Evolutionary conservation across 352 stramenopile species (phyloP), one percentile per base, ranked within the genome.

Genomic region (Phytophthora ramorum): DNA sequence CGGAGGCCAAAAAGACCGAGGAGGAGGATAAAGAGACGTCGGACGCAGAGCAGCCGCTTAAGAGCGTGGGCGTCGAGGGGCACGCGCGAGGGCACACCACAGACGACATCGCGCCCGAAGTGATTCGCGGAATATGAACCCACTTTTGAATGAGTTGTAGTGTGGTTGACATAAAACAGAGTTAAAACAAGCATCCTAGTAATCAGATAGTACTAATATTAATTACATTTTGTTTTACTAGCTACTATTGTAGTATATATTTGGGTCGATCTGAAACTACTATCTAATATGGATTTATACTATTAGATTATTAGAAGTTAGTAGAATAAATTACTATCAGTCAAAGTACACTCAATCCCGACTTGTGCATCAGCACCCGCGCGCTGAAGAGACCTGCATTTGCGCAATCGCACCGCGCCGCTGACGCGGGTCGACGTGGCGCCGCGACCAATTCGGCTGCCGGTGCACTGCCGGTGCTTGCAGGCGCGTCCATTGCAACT

Each of bases 351-450:
- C n/a, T n/a, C n/a, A n/a, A n/a, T n/a, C n/a, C n/a, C n/a, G n/a
- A n/a, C n/a, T n/a, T 32, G 26, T 32, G 26, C 26, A 32, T 32
- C 26, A 32, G 7, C 2, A 32, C 7, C 4, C 26, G 4, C 4
- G 26, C 7, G 26, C 0, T 32, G 26, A 32, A 32, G 26, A 24
- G 22, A 24, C 22, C 22, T 28, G 24, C 28, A 40, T 6, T 40
- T 40, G 34, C 34, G 34, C 34, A 37, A 16, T 22, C 45, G 28
- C 46, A 20, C 28, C 8, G 44, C 17, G 43, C 14, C 44, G 26
- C 38, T 63, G 60, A 68, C 44, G 60, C 43, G 38, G 51, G 24
- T 34, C 60, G 60, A 68, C 60, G 51, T 68, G 60, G 60, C 47
- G 9, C 32, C 55, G 37, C 44, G 32, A 45, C 9, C 43, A 47